Conservation (phyloP, 1,139 yeast species). For the Yamadazyma songkhlaensis region DNA sequence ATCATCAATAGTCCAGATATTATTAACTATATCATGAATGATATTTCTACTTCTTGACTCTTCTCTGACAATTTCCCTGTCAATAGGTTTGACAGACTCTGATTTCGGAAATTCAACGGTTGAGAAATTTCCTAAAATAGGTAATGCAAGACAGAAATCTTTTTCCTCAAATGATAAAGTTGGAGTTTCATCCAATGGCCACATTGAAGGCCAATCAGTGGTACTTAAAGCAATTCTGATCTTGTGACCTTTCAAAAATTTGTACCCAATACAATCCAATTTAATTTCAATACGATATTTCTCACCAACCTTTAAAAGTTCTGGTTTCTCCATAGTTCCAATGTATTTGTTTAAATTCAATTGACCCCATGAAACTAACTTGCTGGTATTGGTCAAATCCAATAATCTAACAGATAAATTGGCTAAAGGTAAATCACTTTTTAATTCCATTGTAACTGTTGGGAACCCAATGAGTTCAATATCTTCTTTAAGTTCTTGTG, state of each 20-base stretch:
- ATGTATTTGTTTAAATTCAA: slow-evolving; percentile 33
- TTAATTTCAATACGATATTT: slow-evolving; percentile 27
- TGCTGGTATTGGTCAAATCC: slow-evolving; percentile 28
- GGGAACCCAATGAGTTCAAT: slow-evolving; percentile 33
- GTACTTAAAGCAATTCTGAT: slow-evolving; percentile 35
- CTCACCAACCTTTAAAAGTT: slow-evolving; percentile 21
- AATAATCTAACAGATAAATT: slow-evolving; percentile 31
- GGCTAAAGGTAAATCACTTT: slow-evolving; percentile 31
- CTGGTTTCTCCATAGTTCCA: slow-evolving; percentile 36
- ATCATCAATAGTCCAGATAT: slow-evolving; percentile 24
- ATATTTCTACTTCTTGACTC: slow-evolving; percentile 21
- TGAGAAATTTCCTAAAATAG: neutral
- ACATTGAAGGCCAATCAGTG: slow-evolving; percentile 42
- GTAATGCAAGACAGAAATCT: slow-evolving; percentile 4
- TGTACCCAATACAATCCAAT: slow-evolving; percentile 35
- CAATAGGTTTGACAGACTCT: slow-evolving; percentile 16
- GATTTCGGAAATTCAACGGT: slow-evolving; percentile 16
- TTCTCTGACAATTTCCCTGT: slow-evolving; percentile 20
- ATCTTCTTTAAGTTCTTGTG: slow-evolving; percentile 18
- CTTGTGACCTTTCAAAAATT: slow-evolving; percentile 28
- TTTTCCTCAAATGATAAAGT: slow-evolving; percentile 19
- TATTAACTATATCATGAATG: slow-evolving; percentile 20
- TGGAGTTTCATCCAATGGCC: slow-evolving; percentile 37
- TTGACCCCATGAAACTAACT: slow-evolving; percentile 42
- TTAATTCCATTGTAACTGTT: slow-evolving; percentile 20